Percentiles rank a stretch among this genome's conserved stretches.
These are phyloP conservation scores for Rosa lucieae DNA, from an alignment of 306 rosid genomes.

Conservation along the genomic window DNA sequence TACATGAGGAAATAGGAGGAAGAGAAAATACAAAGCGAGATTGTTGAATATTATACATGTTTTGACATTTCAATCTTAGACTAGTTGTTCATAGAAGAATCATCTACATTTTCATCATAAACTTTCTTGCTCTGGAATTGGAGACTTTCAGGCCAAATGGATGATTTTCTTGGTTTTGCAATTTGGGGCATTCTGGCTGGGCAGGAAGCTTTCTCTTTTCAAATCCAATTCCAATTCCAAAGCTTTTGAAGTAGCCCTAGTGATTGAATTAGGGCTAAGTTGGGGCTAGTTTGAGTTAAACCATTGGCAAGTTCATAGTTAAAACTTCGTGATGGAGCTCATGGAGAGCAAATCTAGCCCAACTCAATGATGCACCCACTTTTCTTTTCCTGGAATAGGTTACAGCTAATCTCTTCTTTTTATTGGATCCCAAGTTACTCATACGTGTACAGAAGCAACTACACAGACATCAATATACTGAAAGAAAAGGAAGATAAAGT, in stretches of 20 bases:
- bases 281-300: not conserved
- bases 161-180: not conserved
- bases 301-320: not conserved
- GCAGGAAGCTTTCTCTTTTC: not conserved
- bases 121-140: not conserved
- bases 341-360: not conserved
- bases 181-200: not conserved
- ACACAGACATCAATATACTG: not conserved
- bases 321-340: not conserved
- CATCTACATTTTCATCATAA: not conserved
- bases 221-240: not conserved
- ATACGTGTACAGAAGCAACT: not conserved
- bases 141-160: not conserved
- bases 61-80: not conserved
- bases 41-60: not conserved
- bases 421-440: constrained; percentile 2
- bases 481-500: not conserved
- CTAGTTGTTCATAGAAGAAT: constrained; percentile 1
- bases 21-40: constrained; percentile 1
- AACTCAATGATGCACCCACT: not conserved
- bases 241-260: not conserved
- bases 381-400: not conserved
- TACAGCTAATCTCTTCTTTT: not conserved
- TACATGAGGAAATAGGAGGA: not conserved
- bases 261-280: not conserved